phyloP scores from a whole-genome alignment of 2,329 filamentous ascomycete species.

The Fusarium acutatum region DNA sequence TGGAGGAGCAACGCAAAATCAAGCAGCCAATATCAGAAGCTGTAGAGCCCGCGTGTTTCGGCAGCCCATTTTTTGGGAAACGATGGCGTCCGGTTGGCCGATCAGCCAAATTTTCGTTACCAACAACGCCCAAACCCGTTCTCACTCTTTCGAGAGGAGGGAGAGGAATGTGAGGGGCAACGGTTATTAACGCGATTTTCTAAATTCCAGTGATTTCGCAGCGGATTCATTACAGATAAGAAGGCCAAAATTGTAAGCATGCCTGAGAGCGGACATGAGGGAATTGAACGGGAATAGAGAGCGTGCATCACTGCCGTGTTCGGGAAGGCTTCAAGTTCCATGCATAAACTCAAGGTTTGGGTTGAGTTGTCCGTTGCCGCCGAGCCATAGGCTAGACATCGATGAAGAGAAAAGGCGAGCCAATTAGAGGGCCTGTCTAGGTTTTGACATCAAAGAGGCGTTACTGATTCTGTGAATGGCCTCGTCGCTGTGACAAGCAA shows the following conservation, averaged over 20 bases:
- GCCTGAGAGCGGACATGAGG: not conserved
- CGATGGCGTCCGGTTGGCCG: not conserved
- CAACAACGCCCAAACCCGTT: not conserved
- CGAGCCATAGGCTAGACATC: not conserved
- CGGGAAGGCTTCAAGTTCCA: not conserved
- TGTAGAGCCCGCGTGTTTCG: not conserved
- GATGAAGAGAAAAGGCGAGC: not conserved
- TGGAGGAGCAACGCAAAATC: not conserved
- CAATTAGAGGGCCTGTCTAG: not conserved
- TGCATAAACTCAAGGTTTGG: not conserved
- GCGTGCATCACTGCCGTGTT: not conserved
- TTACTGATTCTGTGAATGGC: too few species aligned
- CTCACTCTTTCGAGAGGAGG: rapidly evolving
- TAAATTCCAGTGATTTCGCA: not conserved
- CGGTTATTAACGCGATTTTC: rapidly evolving
- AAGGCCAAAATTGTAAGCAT: not conserved
- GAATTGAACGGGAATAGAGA: not conserved
- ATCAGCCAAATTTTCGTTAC: not conserved
- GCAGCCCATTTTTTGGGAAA: not conserved
- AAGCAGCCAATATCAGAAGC: not conserved
- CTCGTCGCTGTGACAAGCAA: not conserved
- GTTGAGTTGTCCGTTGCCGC: not conserved
- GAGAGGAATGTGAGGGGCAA: rapidly evolving
- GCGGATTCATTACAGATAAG: not conserved
- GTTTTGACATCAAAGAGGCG: too few species aligned